Evolutionary conservation across 768 basidiomycete species (phyloP), one percentile per base, ranked within the genome.

Genomic region (Russula lepida): DNA sequence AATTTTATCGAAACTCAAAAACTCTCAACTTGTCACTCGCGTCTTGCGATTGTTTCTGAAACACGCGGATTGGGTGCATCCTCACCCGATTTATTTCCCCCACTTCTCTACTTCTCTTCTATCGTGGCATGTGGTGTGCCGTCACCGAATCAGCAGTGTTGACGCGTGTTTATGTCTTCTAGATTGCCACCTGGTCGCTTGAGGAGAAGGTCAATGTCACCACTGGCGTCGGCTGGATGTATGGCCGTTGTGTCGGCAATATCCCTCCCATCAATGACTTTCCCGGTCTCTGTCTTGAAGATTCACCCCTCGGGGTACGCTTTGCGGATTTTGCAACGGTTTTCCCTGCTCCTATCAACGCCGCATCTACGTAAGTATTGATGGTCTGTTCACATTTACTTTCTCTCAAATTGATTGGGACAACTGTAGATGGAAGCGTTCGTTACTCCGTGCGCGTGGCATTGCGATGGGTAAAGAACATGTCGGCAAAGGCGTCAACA

Each of bases 301-400:
- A 88, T 64, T 84, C 85, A 23, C 89, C 89, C 3, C 77, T 90
- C 0, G 92, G 92, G 3, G 83, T 95, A 21, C 86, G 93, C 49
- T 76, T 79, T 65, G 81, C 83, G 0, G 87, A 94, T 69, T 83
- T 80, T 35, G 83, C 84, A 6, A 87, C 86, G 3, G 82, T 82
- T 0, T 95, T 93, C 75, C 93, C 95, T 0, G 79, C 92, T n/a
- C 89, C 84, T 0, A 77, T 97, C 66, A 92, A 89, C 56, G 77
- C 84, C 0, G 95, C 91, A 5, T 78, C 91, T 6, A 90, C 94
- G 79, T 92, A 71, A 67, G 83, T 74, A 27, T 23, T 28, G 15
- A 51, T 3, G 3, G 17, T 2, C 4, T 50, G 30, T 25, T n/a
- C 37, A 3, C 0, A 12, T 44, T 41, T 15, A 49, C n/a, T n/a